Percentiles rank a stretch among this genome's conserved stretches.
phyloP scores from a whole-genome alignment of 1,284 basidiomycete genomes.

The Porogramme epimiltina region DNA sequence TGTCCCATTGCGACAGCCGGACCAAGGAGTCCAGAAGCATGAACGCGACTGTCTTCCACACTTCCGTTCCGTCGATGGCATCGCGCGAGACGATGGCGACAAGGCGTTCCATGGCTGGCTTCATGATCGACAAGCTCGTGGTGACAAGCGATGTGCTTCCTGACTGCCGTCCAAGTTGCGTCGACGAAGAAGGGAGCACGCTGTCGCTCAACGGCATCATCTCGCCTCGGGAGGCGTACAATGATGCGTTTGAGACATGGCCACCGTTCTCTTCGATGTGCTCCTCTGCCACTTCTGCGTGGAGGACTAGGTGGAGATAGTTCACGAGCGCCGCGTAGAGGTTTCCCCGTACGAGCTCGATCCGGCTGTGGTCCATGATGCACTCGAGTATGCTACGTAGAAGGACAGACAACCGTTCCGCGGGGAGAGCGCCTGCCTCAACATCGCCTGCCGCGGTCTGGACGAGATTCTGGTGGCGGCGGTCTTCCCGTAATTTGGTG shows the following conservation, averaged over 20 bases:
- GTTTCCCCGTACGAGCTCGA: constrained; percentile 94
- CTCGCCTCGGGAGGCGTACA: constrained; percentile 38
- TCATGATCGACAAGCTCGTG: constrained; percentile 65
- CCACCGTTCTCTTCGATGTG: constrained; percentile 2
- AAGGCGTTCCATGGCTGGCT: constrained; percentile 71
- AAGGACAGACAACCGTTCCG: constrained; percentile 78
- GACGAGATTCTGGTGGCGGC: constrained; percentile 64
- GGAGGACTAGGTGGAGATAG: constrained; percentile 76
- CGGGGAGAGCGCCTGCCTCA: constrained; percentile 69
- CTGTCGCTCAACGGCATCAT: constrained; percentile 35
- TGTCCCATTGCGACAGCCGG: constrained; percentile 65
- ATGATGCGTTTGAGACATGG: not conserved
- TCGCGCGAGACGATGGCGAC: constrained; percentile 83
- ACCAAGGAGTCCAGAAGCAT: constrained; percentile 82
- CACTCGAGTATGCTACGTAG: constrained; percentile 81
- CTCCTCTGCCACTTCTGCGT: constrained; percentile 30
- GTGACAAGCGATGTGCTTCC: constrained; percentile 52
- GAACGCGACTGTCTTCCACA: constrained; percentile 95
- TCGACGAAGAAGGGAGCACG: constrained; percentile 27
- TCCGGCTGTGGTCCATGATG: constrained; percentile 74
- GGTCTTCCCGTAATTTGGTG: constrained; percentile 82
- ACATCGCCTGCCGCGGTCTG: constrained; percentile 60
- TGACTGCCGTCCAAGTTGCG: constrained; percentile 24
- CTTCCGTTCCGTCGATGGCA: constrained; percentile 91
- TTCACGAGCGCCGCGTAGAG: constrained; percentile 92